Conservation (phyloP, 257 asterid genomes). For the Nicotiana sylvestris region DNA sequence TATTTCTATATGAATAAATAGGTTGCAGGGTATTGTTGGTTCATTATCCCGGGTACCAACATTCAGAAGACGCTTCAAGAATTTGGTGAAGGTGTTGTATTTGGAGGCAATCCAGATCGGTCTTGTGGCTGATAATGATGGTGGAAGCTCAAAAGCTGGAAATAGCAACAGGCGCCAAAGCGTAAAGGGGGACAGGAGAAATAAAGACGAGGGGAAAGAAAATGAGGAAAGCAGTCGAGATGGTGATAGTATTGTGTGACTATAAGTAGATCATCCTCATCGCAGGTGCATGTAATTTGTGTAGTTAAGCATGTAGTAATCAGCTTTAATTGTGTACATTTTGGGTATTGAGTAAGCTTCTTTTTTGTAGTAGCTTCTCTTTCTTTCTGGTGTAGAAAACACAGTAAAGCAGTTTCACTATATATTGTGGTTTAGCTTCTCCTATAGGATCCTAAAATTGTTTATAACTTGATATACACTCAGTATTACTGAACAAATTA, state of each 20-base stretch:
- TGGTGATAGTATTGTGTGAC: constrained; percentile 30
- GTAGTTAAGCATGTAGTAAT: not conserved
- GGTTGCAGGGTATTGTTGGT: constrained; percentile 78
- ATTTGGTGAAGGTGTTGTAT: constrained; percentile 54
- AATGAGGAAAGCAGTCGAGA: not conserved
- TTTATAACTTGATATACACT: no score
- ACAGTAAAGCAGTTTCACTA: not conserved
- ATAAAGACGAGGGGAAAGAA: constrained; percentile 11
- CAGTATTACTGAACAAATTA: no score
- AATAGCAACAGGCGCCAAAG: constrained; percentile 9
- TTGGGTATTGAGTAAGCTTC: not conserved
- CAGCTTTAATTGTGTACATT: not conserved
- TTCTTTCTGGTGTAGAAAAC: not conserved
- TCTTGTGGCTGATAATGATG: constrained; percentile 16
- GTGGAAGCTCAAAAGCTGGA: constrained; percentile 2
- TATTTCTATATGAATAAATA: constrained; percentile 1
- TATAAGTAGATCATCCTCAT: not conserved
- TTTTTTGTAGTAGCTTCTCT: not conserved
- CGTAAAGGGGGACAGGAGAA: constrained; percentile 27
- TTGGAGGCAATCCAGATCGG: constrained; percentile 51
- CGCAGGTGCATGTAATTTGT: not conserved
- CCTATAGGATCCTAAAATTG: no score
- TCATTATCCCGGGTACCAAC: constrained; percentile 75
- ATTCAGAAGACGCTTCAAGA: constrained; percentile 69
- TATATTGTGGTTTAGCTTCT: not conserved